Base-by-base conservation (phyloP, 805 yeast species). In the Candida insectorum region DNA sequence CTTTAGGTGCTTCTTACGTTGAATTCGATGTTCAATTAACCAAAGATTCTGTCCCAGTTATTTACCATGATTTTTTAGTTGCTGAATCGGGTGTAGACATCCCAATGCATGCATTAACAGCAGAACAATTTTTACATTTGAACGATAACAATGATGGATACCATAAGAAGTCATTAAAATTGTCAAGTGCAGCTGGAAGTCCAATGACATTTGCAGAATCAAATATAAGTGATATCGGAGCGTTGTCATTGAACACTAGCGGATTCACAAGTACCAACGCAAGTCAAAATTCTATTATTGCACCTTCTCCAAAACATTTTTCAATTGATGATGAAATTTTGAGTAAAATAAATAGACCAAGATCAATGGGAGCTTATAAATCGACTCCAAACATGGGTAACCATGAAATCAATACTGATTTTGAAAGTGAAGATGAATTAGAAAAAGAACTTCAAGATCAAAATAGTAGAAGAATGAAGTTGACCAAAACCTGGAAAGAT, bases 11-110 rank as follows among this genome's bases (percentile, higher is more conserved):
- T 1, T 82, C 95, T 2, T 91, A 91, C 51, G 97, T 91, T 33
- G 97, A 91, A 60, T 91, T 91, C 55, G 97, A 91, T 59, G 97
- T 91, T 28, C 97, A 91, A 54, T 66, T 91, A 46, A 91, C 97
- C 11, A 87, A 88, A 52, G 97, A 91, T 56, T 69, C 70, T 44
- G 79, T 86, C 8, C 97, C 97, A 2, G 97, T 91, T 5, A 84
- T 91, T 18, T 91, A 91, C 52, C 97, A 91, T 57, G 97, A 91
- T 54, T 91, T 91, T 52, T 56, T 86, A 26, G 96, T 91, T 31
- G 95, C 96, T 2, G 97, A 91, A 52, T 80, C 95, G 5, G 97
- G 97, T 12, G 87, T 85, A 31, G 97, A 91, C 61, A 82, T 89
- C 31, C 97, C 97, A 3, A 89, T 91, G 96, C 96, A 89, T 59